Percentiles rank a stretch among this genome's conserved stretches.
These are phyloP conservation scores for Fragaria nilgerrensis DNA, from an alignment of 306 rosid species.

Conservation along the genomic window DNA sequence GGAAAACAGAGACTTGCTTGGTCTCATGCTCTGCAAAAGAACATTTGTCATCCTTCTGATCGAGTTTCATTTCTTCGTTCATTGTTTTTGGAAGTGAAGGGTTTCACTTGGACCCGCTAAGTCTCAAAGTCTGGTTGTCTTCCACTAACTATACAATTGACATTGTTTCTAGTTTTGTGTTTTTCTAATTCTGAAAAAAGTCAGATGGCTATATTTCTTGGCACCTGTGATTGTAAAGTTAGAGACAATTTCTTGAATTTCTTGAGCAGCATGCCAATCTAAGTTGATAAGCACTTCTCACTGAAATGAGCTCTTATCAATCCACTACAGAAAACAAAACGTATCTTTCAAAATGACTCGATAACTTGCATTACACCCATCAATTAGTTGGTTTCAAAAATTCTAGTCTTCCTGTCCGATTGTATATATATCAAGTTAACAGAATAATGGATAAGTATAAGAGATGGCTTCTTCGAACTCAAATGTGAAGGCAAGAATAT, in stretches of 20 bases:
- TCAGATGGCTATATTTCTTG: not conserved
- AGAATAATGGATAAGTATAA: not conserved
- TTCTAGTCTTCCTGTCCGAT: not conserved
- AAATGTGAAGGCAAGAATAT: not conserved
- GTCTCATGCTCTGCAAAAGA: not conserved
- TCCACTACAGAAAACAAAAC: not conserved
- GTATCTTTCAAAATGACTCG: not conserved
- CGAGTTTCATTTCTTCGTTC: not conserved
- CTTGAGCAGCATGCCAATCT: not conserved
- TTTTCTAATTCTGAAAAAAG: not conserved
- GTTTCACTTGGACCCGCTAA: constrained; percentile 26
- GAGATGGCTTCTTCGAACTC: not conserved
- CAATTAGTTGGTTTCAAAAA: not conserved
- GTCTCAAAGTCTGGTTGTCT: constrained; percentile 19
- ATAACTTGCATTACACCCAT: not conserved
- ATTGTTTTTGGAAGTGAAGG: not conserved
- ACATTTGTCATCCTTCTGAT: not conserved
- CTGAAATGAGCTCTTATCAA: not conserved
- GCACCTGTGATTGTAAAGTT: not conserved
- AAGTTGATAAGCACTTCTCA: not conserved
- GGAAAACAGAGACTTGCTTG: constrained; percentile 4
- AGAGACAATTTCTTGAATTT: not conserved
- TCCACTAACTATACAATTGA: constrained; percentile 2
- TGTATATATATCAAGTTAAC: not conserved
- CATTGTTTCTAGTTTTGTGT: not conserved